phyloP scores from a whole-genome alignment of 2,329 filamentous ascomycete species.

The Botrytis cinerea region DNA sequence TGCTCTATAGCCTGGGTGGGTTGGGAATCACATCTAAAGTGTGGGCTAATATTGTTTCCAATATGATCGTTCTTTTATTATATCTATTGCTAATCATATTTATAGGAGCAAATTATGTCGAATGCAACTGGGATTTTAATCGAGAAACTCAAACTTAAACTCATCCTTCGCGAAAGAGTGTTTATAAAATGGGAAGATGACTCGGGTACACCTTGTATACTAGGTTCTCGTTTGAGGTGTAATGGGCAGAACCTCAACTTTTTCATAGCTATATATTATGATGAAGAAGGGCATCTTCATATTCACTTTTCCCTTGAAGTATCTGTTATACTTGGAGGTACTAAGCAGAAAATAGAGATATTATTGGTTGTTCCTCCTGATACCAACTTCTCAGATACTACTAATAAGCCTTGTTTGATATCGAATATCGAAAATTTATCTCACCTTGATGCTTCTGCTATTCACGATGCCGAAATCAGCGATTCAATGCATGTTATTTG shows the following conservation, averaged over 20 bases:
- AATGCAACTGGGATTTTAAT: background rate
- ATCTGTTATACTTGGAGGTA: background rate
- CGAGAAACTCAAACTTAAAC: background rate
- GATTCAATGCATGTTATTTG: background rate
- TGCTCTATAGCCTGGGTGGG: constrained; percentile 20
- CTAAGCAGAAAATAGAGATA: background rate
- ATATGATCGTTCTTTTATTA: background rate
- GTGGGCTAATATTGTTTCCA: background rate
- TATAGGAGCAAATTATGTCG: background rate
- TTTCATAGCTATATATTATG: background rate
- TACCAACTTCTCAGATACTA: background rate
- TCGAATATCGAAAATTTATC: background rate
- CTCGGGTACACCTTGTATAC: background rate
- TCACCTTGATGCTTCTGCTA: background rate
- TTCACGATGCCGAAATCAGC: background rate
- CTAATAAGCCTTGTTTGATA: background rate
- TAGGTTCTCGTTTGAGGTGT: background rate
- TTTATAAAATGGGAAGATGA: constrained; percentile 13
- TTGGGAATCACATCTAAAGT: constrained; percentile 11
- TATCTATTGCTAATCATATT: background rate
- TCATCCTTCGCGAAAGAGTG: constrained; percentile 4
- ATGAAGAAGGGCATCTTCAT: background rate
- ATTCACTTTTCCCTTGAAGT: background rate
- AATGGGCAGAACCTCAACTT: background rate
- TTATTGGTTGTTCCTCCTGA: background rate